These are phyloP conservation scores for Tylopilus cervinicoccineus DNA, from an alignment of 768 basidiomycete genomes.

Conservation along the genomic window DNA sequence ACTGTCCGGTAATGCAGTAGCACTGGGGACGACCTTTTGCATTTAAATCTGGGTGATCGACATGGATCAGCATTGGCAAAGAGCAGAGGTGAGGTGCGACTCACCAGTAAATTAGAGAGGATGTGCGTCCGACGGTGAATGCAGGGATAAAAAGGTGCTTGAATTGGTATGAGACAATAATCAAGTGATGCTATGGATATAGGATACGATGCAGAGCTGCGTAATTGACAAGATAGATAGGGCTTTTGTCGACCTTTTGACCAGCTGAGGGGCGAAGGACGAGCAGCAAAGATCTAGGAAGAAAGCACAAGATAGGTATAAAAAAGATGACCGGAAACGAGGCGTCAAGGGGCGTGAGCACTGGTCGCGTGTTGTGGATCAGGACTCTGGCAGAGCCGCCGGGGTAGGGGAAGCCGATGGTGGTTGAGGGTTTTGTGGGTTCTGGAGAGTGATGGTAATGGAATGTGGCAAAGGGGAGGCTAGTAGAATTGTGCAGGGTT, in stretches of 20 bases:
- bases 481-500: slow-evolving; percentile 47
- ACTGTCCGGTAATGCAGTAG: slow-evolving; percentile 39
- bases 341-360: slow-evolving; percentile 57
- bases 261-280: slow-evolving; percentile 33
- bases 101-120: slow-evolving; percentile 47
- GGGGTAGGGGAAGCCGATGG: slow-evolving; percentile 29
- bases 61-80: slow-evolving; percentile 20
- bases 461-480: slow-evolving; percentile 61
- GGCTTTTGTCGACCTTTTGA: slow-evolving; percentile 35
- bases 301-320: slow-evolving; percentile 50
- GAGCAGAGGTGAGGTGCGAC: slow-evolving; percentile 19
- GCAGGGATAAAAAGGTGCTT: slow-evolving; percentile 44
- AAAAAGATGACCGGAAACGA: slow-evolving; percentile 40
- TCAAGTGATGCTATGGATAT: slow-evolving; percentile 42
- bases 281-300: slow-evolving; percentile 37
- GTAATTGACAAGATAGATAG: slow-evolving; percentile 39
- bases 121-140: slow-evolving; percentile 41
- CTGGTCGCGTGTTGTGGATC: slow-evolving; percentile 38
- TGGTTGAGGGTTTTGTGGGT: slow-evolving; percentile 36
- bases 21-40: slow-evolving; percentile 64
- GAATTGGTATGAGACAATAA: slow-evolving; percentile 45
- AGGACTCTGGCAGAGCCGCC: slow-evolving; percentile 26
- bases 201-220: slow-evolving; percentile 38
- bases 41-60: slow-evolving; percentile 50
- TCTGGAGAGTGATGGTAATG: slow-evolving; percentile 34